These are phyloP conservation scores for Cystofilobasidium ferigula DNA, from an alignment of 768 basidiomycete species.

Conservation along the genomic window DNA sequence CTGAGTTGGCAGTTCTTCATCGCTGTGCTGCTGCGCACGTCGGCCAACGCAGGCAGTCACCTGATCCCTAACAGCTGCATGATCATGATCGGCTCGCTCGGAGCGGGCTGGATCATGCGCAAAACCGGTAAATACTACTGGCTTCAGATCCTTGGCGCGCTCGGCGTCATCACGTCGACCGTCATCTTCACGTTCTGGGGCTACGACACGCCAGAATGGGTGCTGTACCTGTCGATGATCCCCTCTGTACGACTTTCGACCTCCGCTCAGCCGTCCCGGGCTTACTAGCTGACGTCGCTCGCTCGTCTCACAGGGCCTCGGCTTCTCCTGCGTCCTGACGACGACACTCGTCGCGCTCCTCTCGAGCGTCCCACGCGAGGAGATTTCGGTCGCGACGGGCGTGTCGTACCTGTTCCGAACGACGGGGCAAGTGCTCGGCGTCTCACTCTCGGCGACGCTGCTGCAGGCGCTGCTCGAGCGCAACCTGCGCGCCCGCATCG, in stretches of 20 bases:
- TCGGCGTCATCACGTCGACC: slow-evolving; percentile 8
- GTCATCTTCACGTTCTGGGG: slow-evolving; percentile 6
- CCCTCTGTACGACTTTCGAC: slow-evolving; percentile 10
- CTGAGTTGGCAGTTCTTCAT: slow-evolving; percentile 6
- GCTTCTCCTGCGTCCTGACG: slow-evolving; percentile 75
- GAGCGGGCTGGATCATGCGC: slow-evolving; percentile 61
- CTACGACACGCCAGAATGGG: slow-evolving; percentile 19
- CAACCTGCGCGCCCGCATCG: slow-evolving; percentile 62
- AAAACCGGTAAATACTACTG: slow-evolving; percentile 52
- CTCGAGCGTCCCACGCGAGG: slow-evolving; percentile 50
- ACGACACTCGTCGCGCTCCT: slow-evolving; percentile 60
- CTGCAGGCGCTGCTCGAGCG: slow-evolving; percentile 65
- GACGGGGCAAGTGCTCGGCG: slow-evolving; percentile 89
- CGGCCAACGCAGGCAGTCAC: slow-evolving; percentile 41
- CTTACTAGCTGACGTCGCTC: neutral
- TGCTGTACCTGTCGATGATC: slow-evolving; percentile 19
- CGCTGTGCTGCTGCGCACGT: slow-evolving; percentile 8
- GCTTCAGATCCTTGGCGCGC: slow-evolving; percentile 52
- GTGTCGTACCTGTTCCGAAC: slow-evolving; percentile 90
- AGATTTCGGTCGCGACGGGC: slow-evolving; percentile 59
- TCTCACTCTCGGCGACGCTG: slow-evolving; percentile 72
- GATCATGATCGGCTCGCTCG: slow-evolving; percentile 70
- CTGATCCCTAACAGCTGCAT: slow-evolving; percentile 83
- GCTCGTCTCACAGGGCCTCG: slow-evolving; percentile 66
- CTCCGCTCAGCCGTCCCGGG: neutral